Conservation (phyloP, 2,329 filamentous ascomycete species). For the Penicillium sp. region DNA sequence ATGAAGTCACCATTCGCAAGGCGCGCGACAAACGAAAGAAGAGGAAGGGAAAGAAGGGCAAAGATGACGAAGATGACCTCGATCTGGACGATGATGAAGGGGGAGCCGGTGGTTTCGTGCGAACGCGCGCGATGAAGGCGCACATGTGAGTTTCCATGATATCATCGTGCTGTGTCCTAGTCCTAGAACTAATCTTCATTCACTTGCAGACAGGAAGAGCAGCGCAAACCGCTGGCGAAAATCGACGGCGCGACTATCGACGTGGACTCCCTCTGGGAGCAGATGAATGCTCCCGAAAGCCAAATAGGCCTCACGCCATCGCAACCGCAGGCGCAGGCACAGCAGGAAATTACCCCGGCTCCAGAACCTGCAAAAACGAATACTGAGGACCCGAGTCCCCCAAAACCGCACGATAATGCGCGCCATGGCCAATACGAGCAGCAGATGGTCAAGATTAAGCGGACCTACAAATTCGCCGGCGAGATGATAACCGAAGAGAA, state of each 20-base stretch:
- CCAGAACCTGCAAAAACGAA: constrained; percentile 12
- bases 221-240: constrained; percentile 48
- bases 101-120: constrained; percentile 52
- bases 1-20: constrained; percentile 56
- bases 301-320: constrained; percentile 10
- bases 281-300: constrained; percentile 45
- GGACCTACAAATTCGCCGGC: constrained; percentile 58
- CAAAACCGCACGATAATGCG: constrained; percentile 8
- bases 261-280: constrained; percentile 55
- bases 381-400: constrained; percentile 15
- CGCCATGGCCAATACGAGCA: constrained; percentile 27
- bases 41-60: constrained; percentile 35
- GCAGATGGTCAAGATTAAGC: constrained; percentile 55
- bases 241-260: constrained; percentile 54
- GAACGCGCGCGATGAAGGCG: constrained; percentile 53
- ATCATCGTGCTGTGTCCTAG: not conserved
- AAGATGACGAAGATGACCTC: constrained; percentile 39
- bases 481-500: constrained; percentile 55
- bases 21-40: constrained; percentile 41
- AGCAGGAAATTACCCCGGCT: constrained; percentile 14
- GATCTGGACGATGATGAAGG: constrained; percentile 43
- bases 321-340: constrained; percentile 15
- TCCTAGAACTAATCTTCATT: constrained; percentile 4
- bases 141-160: constrained; percentile 39
- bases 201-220: constrained; percentile 44